Percentiles rank a stretch among this genome's conserved stretches.
Conservation (phyloP, 2,329 filamentous ascomycete genomes). For the Teratosphaeria viscida region DNA sequence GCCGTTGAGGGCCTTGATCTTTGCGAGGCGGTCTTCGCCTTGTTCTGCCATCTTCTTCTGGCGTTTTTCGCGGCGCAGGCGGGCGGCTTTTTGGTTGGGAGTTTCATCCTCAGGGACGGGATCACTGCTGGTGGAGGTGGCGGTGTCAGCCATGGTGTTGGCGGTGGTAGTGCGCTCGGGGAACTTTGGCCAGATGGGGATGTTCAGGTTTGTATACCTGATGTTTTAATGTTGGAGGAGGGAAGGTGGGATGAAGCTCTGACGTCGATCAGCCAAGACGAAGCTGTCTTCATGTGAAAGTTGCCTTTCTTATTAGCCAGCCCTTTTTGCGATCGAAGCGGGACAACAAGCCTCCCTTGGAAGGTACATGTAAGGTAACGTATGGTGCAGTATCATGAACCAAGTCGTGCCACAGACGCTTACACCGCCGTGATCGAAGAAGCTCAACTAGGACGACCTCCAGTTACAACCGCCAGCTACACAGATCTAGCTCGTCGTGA, state of each 20-base stretch:
- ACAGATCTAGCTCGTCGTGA: background rate
- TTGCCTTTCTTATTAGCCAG: background rate
- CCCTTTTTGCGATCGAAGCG: too few species aligned
- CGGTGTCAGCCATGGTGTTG: conserved; percentile 20
- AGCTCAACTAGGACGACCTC: too few species aligned
- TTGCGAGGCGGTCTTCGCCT: conserved; percentile 59
- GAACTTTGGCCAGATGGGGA: background rate
- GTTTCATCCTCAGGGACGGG: conserved; percentile 24
- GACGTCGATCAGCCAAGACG: background rate
- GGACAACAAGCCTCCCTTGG: too few species aligned
- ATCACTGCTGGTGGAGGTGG: conserved; percentile 4
- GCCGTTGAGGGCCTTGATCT: conserved; percentile 60
- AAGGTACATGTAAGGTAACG: too few species aligned
- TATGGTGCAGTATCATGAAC: too few species aligned
- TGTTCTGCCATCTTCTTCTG: conserved; percentile 69
- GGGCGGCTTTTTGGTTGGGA: conserved; percentile 48
- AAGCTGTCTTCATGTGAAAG: background rate
- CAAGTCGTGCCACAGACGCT: too few species aligned
- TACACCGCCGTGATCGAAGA: too few species aligned
- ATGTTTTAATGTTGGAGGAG: background rate
- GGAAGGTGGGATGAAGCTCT: background rate
- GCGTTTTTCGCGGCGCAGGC: conserved; percentile 66
- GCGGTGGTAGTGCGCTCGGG: background rate
- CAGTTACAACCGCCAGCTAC: background rate
- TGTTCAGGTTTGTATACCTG: background rate